Conservation (phyloP, 768 basidiomycete species). For the Tephrocybe sp. region DNA sequence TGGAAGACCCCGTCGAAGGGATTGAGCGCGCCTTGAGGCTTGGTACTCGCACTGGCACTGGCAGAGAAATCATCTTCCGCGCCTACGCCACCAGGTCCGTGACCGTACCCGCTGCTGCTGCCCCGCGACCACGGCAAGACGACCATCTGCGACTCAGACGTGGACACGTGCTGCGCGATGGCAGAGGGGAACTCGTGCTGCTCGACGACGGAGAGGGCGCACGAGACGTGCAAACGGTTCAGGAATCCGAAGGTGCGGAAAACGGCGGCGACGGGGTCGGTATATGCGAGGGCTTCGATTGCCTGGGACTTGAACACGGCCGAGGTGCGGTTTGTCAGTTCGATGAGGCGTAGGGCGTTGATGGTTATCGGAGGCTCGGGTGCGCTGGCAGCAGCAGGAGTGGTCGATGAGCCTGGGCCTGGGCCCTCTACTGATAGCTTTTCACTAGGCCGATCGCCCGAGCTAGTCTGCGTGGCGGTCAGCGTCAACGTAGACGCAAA, state of each 20-base stretch:
- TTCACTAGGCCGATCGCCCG: neutral
- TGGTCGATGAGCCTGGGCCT: neutral
- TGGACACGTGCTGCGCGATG: constrained; percentile 58
- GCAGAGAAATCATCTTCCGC: no score
- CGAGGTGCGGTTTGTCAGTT: constrained; percentile 85
- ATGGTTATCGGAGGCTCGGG: constrained; percentile 37
- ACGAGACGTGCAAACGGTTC: constrained; percentile 61
- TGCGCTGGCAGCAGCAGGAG: neutral
- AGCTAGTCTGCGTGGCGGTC: constrained; percentile 28
- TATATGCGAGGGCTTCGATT: constrained; percentile 63
- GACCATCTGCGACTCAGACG: constrained; percentile 65
- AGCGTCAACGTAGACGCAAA: constrained; percentile 4
- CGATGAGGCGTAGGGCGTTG: constrained; percentile 84
- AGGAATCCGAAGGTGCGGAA: constrained; percentile 78
- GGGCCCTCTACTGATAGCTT: constrained; percentile 12
- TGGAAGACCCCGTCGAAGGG: constrained; percentile 84
- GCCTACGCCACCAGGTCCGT: constrained; percentile 13
- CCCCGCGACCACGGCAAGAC: constrained; percentile 81
- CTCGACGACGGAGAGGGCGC: constrained; percentile 74
- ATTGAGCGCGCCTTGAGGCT: constrained; percentile 34
- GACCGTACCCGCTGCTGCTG: constrained; percentile 12
- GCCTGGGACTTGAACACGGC: constrained; percentile 82
- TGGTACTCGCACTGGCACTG: neutral
- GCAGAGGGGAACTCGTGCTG: constrained; percentile 67
- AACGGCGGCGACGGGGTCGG: constrained; percentile 70